These are phyloP conservation scores for Xylaria flabelliformis DNA, from an alignment of 495 filamentous ascomycete species.

Conservation along the genomic window DNA sequence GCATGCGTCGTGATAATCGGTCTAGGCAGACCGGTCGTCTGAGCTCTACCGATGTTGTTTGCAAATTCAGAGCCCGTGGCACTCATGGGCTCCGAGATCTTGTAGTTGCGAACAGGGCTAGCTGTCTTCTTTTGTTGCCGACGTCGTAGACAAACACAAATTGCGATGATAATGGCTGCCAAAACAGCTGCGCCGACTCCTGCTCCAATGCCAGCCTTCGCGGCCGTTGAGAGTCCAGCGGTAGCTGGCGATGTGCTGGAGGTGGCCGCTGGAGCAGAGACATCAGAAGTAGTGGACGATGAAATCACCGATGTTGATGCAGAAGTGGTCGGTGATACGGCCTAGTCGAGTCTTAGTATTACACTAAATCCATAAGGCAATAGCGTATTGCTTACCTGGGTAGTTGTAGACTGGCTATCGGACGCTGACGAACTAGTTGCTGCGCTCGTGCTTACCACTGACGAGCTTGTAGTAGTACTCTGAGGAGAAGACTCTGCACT, in stretches of 20 bases:
- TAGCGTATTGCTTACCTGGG: neutral
- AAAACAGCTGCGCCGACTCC: conserved; percentile 45
- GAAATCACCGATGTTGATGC: conserved; percentile 26
- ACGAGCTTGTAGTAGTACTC: neutral
- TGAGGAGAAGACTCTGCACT: conserved; percentile 13
- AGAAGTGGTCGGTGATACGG: conserved; percentile 14
- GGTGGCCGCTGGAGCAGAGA: neutral
- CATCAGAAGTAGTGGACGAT: conserved; percentile 20
- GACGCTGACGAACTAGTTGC: conserved; percentile 3
- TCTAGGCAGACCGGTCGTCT: conserved; percentile 28
- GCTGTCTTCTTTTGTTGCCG: conserved; percentile 34
- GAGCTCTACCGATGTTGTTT: conserved; percentile 31
- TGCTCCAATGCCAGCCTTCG: conserved; percentile 53
- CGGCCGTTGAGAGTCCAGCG: conserved; percentile 41
- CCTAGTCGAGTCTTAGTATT: neutral
- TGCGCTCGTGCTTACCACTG: neutral
- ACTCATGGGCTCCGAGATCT: conserved; percentile 54
- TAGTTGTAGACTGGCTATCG: neutral
- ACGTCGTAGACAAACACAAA: conserved; percentile 42
- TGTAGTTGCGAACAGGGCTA: conserved; percentile 33
- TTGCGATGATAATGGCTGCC: conserved; percentile 36
- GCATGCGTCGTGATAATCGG: conserved; percentile 27
- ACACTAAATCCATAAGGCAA: neutral
- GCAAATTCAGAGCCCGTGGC: conserved; percentile 45
- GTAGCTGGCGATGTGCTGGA: conserved; percentile 11